phyloP scores from a whole-genome alignment of 192 early-diverging fungal species.

The Gamsiella multidivaricata region DNA sequence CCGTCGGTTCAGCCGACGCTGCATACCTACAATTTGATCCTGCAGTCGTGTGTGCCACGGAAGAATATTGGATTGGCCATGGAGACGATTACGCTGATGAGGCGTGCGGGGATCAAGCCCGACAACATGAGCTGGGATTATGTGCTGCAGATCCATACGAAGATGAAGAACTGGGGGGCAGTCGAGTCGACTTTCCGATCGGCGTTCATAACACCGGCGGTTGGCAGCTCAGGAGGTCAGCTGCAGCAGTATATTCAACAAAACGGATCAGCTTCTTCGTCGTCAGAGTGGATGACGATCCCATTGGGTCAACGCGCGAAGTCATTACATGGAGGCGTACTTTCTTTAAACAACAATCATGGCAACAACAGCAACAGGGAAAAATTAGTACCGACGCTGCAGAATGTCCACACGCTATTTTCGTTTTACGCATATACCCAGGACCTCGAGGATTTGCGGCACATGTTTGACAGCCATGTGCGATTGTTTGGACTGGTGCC shows the following conservation, averaged over 20 bases:
- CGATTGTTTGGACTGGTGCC: slow-evolving; percentile 48
- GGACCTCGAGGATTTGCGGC: slow-evolving; percentile 41
- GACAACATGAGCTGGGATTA: slow-evolving; percentile 48
- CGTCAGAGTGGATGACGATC: slow-evolving; percentile 21
- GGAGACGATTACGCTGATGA: slow-evolving; percentile 34
- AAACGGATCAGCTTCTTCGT: neutral
- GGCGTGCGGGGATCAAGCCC: slow-evolving; percentile 39
- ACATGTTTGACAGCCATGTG: slow-evolving; percentile 49
- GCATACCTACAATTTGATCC: slow-evolving; percentile 37
- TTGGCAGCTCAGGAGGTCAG: neutral
- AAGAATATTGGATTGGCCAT: slow-evolving; percentile 40
- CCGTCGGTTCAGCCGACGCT: slow-evolving; percentile 24
- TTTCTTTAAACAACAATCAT: neutral
- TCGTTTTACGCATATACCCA: slow-evolving; percentile 47
- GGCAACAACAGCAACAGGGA: slow-evolving; percentile 12
- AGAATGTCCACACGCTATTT: slow-evolving; percentile 50
- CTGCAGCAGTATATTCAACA: neutral
- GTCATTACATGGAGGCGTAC: slow-evolving; percentile 33
- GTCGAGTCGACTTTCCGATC: slow-evolving; percentile 32
- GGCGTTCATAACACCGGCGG: slow-evolving; percentile 20
- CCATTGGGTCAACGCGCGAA: slow-evolving; percentile 31
- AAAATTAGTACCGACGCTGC: slow-evolving; percentile 23
- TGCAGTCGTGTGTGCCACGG: slow-evolving; percentile 38
- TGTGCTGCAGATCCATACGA: slow-evolving; percentile 38
- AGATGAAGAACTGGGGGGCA: slow-evolving; percentile 39